These are phyloP conservation scores for Phytopythium kandeliae DNA, from an alignment of 352 stramenopile species.

Conservation along the genomic window DNA sequence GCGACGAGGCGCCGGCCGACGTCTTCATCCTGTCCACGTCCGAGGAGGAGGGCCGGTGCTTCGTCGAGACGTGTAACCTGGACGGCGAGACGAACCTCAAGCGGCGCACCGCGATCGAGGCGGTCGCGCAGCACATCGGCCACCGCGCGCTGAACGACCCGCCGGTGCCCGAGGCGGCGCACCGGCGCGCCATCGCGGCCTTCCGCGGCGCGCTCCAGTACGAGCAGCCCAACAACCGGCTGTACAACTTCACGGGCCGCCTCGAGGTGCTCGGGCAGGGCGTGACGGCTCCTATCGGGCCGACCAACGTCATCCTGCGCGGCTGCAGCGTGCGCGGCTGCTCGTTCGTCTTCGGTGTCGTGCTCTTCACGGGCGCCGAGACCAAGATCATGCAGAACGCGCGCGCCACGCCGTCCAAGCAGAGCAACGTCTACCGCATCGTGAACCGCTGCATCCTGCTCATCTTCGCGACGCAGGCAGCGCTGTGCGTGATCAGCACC, in stretches of 20 bases:
- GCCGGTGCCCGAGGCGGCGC: slow-evolving; percentile 22
- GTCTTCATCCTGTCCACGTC: slow-evolving; percentile 67
- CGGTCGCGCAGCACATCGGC: slow-evolving; percentile 45
- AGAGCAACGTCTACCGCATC: slow-evolving; percentile 67
- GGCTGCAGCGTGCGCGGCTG: slow-evolving; percentile 64
- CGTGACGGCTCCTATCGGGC: slow-evolving; percentile 38
- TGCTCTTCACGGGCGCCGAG: slow-evolving; percentile 88
- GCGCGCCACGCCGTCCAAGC: slow-evolving; percentile 55
- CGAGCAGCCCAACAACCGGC: slow-evolving; percentile 72
- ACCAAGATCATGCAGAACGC: slow-evolving; percentile 87
- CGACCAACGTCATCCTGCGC: slow-evolving; percentile 81
- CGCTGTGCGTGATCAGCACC: slow-evolving; percentile 63
- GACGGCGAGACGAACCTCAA: slow-evolving; percentile 96
- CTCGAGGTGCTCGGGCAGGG: slow-evolving; percentile 27
- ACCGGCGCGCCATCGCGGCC: slow-evolving; percentile 31
- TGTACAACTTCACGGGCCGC: slow-evolving; percentile 67
- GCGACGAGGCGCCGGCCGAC: slow-evolving; percentile 58
- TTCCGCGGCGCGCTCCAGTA: slow-evolving; percentile 49
- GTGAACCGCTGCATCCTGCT: slow-evolving; percentile 68
- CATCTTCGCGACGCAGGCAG: slow-evolving; percentile 53
- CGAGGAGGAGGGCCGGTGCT: slow-evolving; percentile 76
- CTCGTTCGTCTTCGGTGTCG: slow-evolving; percentile 61
- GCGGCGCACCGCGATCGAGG: slow-evolving; percentile 45
- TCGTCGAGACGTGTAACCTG: slow-evolving; percentile 92
- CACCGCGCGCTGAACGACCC: slow-evolving; percentile 57